phyloP scores from a whole-genome alignment of 1,284 basidiomycete genomes.

The Cryptococcus sp. region DNA sequence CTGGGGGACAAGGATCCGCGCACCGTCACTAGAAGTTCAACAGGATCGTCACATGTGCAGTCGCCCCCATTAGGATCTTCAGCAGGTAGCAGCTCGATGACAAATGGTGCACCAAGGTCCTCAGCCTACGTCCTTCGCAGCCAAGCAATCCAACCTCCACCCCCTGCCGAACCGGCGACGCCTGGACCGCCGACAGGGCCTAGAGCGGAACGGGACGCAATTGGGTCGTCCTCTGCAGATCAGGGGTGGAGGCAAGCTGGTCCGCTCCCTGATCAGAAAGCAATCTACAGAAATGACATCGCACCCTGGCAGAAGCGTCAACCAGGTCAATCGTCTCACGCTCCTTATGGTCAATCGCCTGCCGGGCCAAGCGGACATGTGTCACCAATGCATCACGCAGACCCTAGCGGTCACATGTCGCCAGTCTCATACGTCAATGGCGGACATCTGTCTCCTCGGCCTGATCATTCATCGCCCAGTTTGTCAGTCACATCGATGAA shows the following conservation, averaged over 20 bases:
- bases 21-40: neutral
- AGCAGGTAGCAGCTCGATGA: no score
- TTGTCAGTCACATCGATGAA: neutral
- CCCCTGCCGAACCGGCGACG: neutral
- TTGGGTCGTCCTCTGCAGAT: no score
- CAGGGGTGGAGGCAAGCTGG: neutral
- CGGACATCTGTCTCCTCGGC: neutral
- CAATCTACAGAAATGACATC: neutral
- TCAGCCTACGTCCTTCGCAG: neutral
- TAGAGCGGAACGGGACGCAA: neutral
- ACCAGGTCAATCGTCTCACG: no score
- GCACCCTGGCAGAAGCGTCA: conserved; percentile 1
- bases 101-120: neutral
- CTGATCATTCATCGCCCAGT: no score
- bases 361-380: neutral
- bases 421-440: neutral
- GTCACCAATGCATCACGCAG: neutral
- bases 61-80: neutral
- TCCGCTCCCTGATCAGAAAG: conserved; percentile 3
- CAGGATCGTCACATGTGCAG: neutral
- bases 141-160: neutral
- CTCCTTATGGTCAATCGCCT: neutral
- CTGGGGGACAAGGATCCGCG: neutral
- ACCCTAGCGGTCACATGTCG: neutral
- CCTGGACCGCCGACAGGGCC: neutral